Evolutionary conservation across 192 early-diverging fungal genomes (phyloP).

Genomic region (Coemansia sp.): DNA sequence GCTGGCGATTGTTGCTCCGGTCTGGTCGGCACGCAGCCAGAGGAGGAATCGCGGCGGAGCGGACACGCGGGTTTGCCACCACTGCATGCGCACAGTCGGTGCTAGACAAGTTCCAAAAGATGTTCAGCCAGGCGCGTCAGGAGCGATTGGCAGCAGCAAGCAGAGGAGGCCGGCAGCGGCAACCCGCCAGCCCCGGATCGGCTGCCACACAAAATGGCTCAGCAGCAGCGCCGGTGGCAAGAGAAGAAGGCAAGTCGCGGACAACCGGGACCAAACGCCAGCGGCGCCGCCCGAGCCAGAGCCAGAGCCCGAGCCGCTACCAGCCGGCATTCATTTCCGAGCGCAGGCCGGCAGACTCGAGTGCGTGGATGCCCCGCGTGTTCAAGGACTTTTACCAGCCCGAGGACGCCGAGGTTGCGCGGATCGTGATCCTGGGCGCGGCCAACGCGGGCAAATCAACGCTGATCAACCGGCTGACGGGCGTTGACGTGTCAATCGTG

Average conservation of each 20-base stretch:
- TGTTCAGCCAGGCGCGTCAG: constrained; percentile 30
- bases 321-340: background rate
- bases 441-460: constrained; percentile 80
- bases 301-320: background rate
- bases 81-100: constrained; percentile 6
- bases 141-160: background rate
- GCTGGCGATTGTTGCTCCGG: no score
- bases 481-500: constrained; percentile 63
- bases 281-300: background rate
- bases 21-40: no score
- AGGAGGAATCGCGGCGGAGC: background rate
- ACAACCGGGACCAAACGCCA: background rate
- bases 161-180: background rate
- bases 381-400: constrained; percentile 60
- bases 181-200: background rate
- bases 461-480: constrained; percentile 68
- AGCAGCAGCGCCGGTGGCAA: no score
- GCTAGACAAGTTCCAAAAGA: constrained; percentile 22
- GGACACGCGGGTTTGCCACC: background rate
- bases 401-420: constrained; percentile 58
- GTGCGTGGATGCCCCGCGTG: constrained; percentile 36
- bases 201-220: no score
- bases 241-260: no score
- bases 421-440: constrained; percentile 67
- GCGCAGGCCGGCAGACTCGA: constrained; percentile 12